Evolutionary conservation across 192 early-diverging fungal species (phyloP), one percentile per base, ranked within the genome.

Genomic region (Chytriomyces sp.): DNA sequence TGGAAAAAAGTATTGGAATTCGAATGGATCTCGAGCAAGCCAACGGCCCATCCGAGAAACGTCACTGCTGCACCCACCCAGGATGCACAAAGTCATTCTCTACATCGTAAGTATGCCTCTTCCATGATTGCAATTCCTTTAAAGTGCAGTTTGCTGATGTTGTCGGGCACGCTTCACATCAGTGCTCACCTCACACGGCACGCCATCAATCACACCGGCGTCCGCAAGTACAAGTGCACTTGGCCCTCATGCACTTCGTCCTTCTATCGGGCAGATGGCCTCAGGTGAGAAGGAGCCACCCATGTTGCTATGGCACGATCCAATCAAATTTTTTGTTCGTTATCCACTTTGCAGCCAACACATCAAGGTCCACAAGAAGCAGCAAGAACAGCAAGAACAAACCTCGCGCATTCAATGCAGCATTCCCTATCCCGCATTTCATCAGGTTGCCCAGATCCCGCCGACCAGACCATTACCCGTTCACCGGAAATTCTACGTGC

Each of bases 251-350:
- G 54, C 34, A 36, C 52, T 19, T 56, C 52, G 12, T 30, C 36
- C 22, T 68, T 68, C 22, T 68, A 56, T 33, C 31, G 66, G 19
- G 52, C 66, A 53, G 66, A 68, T 28, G 40, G 36, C 26, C 52
- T 52, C 6, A 37, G 19, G 34, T 56, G 19, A 68, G n/a, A 58
- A 17, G 19, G 10, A 17, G 10, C n/a, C 56, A 58, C 14, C 4
- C 56, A 58, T 28, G 19, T 44, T n/a, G n/a, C n/a, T n/a, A n/a
- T n/a, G n/a, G n/a, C n/a, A n/a, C n/a, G n/a, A n/a, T n/a, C n/a
- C n/a, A n/a, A n/a, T n/a, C n/a, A n/a, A n/a, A n/a, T n/a, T n/a
- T n/a, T n/a, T n/a, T n/a, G n/a, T n/a, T n/a, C n/a, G n/a, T n/a
- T n/a, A n/a, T n/a, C n/a, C n/a, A n/a, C n/a, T n/a, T n/a, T n/a